Evolutionary conservation across 257 asterid genomes (phyloP).

Genomic region (Salvia miltiorrhiza): DNA sequence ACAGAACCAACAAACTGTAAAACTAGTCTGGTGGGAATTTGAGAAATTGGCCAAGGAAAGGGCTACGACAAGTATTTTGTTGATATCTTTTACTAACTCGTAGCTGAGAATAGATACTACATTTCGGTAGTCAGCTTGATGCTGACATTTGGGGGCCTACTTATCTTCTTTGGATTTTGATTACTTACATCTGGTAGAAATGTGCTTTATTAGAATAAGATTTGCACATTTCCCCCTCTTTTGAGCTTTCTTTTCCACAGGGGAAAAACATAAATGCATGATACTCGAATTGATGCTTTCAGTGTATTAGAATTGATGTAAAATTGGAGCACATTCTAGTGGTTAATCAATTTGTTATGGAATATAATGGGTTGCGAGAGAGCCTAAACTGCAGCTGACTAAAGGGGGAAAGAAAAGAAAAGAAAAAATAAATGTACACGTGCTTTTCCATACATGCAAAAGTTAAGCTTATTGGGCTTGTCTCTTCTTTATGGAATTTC

Average conservation of each 20-base stretch:
- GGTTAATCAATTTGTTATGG: conserved; percentile 10
- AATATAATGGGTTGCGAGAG: too few relatives aligned
- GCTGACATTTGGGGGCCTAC: neutral
- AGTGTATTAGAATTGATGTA: neutral
- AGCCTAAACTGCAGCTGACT: too few relatives aligned
- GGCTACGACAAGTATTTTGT: conserved; percentile 1
- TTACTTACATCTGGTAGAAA: conserved; percentile 2
- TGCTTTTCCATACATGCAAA: neutral
- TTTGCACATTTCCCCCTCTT: neutral
- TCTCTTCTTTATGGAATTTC: conserved; percentile 8
- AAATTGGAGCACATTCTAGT: neutral
- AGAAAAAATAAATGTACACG: neutral
- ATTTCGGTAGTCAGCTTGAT: neutral
- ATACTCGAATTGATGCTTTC: neutral
- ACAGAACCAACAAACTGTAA: neutral
- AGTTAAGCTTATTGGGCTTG: neutral
- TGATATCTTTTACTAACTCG: neutral
- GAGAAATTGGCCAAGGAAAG: conserved; percentile 9
- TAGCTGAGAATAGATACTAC: conserved; percentile 2
- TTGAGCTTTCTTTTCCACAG: neutral
- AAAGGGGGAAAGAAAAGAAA: too few relatives aligned
- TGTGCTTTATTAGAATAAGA: conserved; percentile 7
- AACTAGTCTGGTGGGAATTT: conserved; percentile 5
- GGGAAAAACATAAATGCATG: neutral
- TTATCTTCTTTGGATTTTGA: neutral